Evolutionary conservation across 2,329 filamentous ascomycete species (phyloP).

Genomic region (Arthrobotrys pseudoclavata): DNA sequence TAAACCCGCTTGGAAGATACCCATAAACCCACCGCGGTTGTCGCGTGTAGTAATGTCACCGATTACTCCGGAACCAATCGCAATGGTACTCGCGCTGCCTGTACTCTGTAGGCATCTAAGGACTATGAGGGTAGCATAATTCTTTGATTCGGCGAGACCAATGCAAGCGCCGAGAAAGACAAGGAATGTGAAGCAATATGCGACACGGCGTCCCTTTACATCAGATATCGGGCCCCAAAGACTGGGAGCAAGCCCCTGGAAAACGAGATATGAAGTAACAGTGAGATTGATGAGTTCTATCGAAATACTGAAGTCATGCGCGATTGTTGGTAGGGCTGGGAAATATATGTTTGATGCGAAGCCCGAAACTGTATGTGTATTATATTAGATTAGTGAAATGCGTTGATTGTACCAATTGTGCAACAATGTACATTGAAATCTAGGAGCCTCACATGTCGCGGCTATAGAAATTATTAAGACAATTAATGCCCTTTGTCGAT

Average conservation of each 20-base stretch:
- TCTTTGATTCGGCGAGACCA: conserved; percentile 72
- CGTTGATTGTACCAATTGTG: background rate
- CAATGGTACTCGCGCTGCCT: conserved; percentile 78
- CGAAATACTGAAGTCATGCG: conserved; percentile 68
- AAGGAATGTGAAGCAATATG: conserved; percentile 72
- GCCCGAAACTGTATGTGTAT: background rate
- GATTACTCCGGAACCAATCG: conserved; percentile 78
- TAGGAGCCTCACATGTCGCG: conserved; percentile 1
- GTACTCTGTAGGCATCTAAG: conserved; percentile 75
- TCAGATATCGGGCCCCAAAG: conserved; percentile 75
- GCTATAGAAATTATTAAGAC: conserved; percentile 13
- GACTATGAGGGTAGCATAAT: conserved; percentile 73
- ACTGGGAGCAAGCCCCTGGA: conserved; percentile 74
- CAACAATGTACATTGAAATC: background rate
- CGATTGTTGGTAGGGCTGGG: conserved; percentile 70
- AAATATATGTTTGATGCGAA: conserved; percentile 69
- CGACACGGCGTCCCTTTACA: conserved; percentile 73
- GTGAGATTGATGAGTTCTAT: conserved; percentile 68
- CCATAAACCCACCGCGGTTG: conserved; percentile 81
- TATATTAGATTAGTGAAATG: background rate
- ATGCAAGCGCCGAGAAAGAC: conserved; percentile 74
- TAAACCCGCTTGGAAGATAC: conserved; percentile 73
- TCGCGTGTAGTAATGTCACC: conserved; percentile 78
- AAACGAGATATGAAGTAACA: conserved; percentile 72
- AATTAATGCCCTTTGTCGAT: conserved; percentile 11